These are phyloP conservation scores for Juncus inflexus DNA, from an alignment of 176 grass and related monocot species.

Conservation along the genomic window DNA sequence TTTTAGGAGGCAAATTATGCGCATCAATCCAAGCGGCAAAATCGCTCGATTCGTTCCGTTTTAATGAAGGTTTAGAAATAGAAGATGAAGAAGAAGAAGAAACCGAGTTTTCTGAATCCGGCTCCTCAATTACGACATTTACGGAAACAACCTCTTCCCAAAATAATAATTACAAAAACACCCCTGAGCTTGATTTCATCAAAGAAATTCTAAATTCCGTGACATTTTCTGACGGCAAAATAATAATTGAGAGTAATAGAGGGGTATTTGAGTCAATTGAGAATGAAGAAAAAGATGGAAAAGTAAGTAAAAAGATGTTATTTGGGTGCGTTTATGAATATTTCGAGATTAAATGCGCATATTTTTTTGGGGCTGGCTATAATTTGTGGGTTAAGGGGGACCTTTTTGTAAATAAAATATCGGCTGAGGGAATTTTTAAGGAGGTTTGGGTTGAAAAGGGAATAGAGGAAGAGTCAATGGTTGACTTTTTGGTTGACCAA, in stretches of 20 bases:
- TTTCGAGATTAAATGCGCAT: conserved; percentile 50
- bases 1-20: conserved; percentile 50
- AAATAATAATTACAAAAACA: conserved; percentile 37
- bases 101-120: conserved; percentile 52
- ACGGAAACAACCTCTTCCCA: conserved; percentile 48
- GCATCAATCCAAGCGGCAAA: conserved; percentile 33
- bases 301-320: conserved; percentile 51
- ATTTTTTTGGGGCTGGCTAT: conserved; percentile 66
- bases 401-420: conserved; percentile 45
- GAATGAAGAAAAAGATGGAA: conserved; percentile 37
- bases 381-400: conserved; percentile 64
- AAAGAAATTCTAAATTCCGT: conserved; percentile 50
- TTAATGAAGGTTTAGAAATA: conserved; percentile 39
- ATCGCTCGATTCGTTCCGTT: conserved; percentile 37
- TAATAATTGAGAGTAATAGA: not conserved
- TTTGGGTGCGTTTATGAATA: conserved; percentile 69
- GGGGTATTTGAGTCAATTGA: not conserved
- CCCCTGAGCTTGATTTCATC: conserved; percentile 58
- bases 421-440: conserved; percentile 49
- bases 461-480: conserved; percentile 74
- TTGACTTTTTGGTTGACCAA: conserved; percentile 79
- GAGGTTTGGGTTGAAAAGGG: conserved; percentile 61
- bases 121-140: conserved; percentile 48
- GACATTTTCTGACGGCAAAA: conserved; percentile 26
- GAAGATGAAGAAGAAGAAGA: conserved; percentile 48